These are phyloP conservation scores for Austroboletus novae-zelandiae DNA, from an alignment of 1,284 basidiomycete genomes.

Conservation along the genomic window DNA sequence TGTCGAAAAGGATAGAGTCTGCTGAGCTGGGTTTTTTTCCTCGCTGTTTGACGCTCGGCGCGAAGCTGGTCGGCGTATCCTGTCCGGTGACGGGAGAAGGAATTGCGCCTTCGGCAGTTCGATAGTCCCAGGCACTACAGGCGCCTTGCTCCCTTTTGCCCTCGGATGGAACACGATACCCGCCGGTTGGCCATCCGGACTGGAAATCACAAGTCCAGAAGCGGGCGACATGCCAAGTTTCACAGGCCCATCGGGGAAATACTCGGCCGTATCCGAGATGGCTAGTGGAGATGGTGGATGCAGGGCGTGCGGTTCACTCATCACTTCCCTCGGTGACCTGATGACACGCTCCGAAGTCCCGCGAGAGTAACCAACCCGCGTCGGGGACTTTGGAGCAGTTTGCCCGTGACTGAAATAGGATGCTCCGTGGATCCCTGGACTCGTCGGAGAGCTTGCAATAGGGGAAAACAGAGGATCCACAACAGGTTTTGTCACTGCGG, in stretches of 20 bases:
- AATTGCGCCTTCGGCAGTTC: constrained; percentile 39
- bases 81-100: constrained; percentile 26
- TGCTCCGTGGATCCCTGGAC: constrained; percentile 50
- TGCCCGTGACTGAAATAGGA: constrained; percentile 43
- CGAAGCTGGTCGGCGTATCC: constrained; percentile 26
- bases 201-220: constrained; percentile 88
- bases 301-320: constrained; percentile 38
- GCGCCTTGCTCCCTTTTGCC: constrained; percentile 36
- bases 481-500: constrained; percentile 76
- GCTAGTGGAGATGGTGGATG: constrained; percentile 71
- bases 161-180: constrained; percentile 95
- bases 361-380: constrained; percentile 47
- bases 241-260: constrained; percentile 75
- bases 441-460: constrained; percentile 87
- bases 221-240: constrained; percentile 76
- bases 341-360: constrained; percentile 58
- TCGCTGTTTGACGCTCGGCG: constrained; percentile 31
- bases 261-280: constrained; percentile 78
- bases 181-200: constrained; percentile 87
- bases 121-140: constrained; percentile 8
- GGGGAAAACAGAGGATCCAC: constrained; percentile 90
- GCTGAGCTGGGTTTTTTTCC: constrained; percentile 25
- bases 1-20: constrained; percentile 33
- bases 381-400: constrained; percentile 38
- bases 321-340: constrained; percentile 50